These are phyloP conservation scores for Quercus berberidifolia DNA, from an alignment of 306 rosid genomes.

Conservation along the genomic window DNA sequence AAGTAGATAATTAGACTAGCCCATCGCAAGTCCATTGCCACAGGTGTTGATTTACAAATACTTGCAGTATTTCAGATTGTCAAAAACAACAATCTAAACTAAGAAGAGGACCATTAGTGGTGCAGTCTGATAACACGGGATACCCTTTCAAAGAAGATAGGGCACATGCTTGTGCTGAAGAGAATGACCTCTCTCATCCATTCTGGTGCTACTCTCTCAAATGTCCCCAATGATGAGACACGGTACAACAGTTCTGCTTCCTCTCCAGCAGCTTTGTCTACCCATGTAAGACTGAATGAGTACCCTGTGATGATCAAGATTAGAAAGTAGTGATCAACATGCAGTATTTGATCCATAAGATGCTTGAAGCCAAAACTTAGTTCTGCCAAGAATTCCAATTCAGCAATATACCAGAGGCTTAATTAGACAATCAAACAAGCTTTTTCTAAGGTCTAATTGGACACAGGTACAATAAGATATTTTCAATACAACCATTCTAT, in stretches of 20 bases:
- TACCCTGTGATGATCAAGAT: conserved; percentile 50
- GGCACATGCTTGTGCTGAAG: conserved; percentile 84
- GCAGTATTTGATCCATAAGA: not conserved
- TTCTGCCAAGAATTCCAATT: not conserved
- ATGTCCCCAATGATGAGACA: conserved; percentile 62
- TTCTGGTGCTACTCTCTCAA: conserved; percentile 86
- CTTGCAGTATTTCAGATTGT: not conserved
- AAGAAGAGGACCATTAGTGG: conserved; percentile 4
- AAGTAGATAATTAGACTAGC: not conserved
- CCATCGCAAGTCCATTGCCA: not conserved
- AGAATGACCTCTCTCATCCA: conserved; percentile 88
- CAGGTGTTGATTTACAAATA: not conserved
- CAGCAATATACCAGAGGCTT: not conserved
- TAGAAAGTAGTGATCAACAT: conserved; percentile 10
- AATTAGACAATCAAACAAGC: not conserved
- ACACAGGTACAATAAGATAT: not conserved
- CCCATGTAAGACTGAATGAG: conserved; percentile 78
- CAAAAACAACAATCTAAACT: not conserved
- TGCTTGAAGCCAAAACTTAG: not conserved
- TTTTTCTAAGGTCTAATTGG: not conserved
- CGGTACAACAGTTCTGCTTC: conserved; percentile 65
- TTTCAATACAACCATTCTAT: not conserved
- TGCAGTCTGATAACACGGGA: conserved; percentile 54
- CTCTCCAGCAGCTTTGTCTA: conserved; percentile 35
- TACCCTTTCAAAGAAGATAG: conserved; percentile 70